Base-by-base conservation (phyloP, 148 eudicot genomes). In the Chenopodium quinoa region DNA sequence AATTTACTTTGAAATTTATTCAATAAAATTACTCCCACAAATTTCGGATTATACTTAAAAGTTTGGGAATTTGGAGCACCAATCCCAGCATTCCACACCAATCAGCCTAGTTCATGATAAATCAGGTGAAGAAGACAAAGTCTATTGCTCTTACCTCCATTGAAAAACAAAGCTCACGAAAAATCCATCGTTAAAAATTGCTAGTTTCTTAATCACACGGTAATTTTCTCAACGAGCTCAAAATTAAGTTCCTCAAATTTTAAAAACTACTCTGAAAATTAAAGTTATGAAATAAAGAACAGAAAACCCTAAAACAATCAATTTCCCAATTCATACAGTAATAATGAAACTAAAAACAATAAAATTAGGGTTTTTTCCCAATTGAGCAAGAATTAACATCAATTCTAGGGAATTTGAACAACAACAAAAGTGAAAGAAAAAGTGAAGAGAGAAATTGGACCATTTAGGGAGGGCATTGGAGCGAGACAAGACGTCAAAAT, bases 401-500 rank as follows among this genome's bases (percentile, higher is more conserved):
- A 81, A 4, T 17, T 46, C 12, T 17, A 62, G 32, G 9, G 17
- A 75, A 58, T 56, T 20, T 58, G 2, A 47, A n/a, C 5, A 64
- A 63, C 27, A 56, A 17, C 29, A 64, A 80, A 65, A 5, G 19
- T 9, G 2, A 46, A 27, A 25, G 1, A 60, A 62, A 62, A 0
- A 27, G 60, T 29, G 3, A 44, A 65, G 8, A 68, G 40, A 44
- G 20, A 47, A 17, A 48, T 1, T 5, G 27, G 48, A 93, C 99
- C 99, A 97, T 87, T 94, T 97, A 67, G 97, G 97, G 44, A 83
- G 50, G 48, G 92, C 81, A 75, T 92, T 93, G 78, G 95, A 75
- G 83, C 94, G 97, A 78, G 94, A 83, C 31, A 91, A 81, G 64
- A 78, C 83, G 31, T 94, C 92, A 34, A 92, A 82, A 0, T 97